A percentile compares a stretch with the other conserved stretches of the same genome.
Conservation (phyloP, 2,329 filamentous ascomycete species). For the Alternaria sp. region DNA sequence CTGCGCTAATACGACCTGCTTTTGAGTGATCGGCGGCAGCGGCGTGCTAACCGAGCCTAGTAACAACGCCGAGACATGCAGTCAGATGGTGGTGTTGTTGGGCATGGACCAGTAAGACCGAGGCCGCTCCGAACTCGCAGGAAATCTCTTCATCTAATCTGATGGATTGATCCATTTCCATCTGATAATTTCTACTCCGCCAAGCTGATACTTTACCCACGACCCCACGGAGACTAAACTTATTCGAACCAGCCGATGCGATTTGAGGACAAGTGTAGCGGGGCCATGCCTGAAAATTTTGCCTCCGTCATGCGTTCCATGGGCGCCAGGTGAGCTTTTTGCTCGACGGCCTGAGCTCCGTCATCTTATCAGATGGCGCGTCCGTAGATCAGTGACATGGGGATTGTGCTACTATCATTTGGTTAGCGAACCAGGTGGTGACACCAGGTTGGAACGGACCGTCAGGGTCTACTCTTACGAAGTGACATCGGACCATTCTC, state of each 20-base stretch:
- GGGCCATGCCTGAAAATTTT: slow-evolving; percentile 40
- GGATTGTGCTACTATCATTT: slow-evolving; percentile 8
- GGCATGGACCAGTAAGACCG: slow-evolving; percentile 18
- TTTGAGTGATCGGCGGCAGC: slow-evolving; percentile 26
- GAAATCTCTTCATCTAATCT: slow-evolving; percentile 24
- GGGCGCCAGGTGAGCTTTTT: slow-evolving; percentile 25
- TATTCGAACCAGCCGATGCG: slow-evolving; percentile 13
- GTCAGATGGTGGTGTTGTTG: slow-evolving; percentile 16
- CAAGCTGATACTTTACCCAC: slow-evolving; percentile 25
- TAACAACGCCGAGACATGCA: slow-evolving; percentile 35
- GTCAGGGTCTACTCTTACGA: slow-evolving; percentile 27
- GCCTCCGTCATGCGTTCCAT: slow-evolving; percentile 40
- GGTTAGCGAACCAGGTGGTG: slow-evolving; percentile 26
- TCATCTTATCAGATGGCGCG: slow-evolving; percentile 44
- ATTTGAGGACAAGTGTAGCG: slow-evolving; percentile 34
- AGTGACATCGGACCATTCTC: slow-evolving; percentile 40
- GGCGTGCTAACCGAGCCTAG: slow-evolving; percentile 32
- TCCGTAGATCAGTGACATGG: slow-evolving; percentile 31
- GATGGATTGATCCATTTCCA: slow-evolving; percentile 33
- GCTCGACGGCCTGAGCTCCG: slow-evolving; percentile 19
- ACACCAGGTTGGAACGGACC: slow-evolving; percentile 33
- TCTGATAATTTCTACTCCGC: slow-evolving; percentile 35
- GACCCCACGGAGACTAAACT: slow-evolving; percentile 30
- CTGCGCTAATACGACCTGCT: slow-evolving; percentile 22
- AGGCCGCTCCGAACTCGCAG: slow-evolving; percentile 31